phyloP scores from a whole-genome alignment of 129 eudicot species.

The Calendula officinalis region DNA sequence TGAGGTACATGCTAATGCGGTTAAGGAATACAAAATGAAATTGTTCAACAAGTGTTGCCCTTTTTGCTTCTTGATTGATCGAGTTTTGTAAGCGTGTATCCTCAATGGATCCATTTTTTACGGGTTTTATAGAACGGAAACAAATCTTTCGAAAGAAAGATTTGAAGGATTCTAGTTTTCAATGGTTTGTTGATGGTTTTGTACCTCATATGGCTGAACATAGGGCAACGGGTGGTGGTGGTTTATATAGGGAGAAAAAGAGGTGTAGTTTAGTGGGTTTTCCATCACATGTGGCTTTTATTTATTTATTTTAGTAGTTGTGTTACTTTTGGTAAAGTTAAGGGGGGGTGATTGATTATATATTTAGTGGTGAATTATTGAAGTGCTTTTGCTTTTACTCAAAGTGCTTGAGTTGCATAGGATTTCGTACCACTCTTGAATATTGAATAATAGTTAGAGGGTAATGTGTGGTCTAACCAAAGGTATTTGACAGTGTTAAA shows the following conservation, averaged over 20 bases:
- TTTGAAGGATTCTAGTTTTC: background rate
- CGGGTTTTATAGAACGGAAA: background rate
- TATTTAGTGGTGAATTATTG: slow-evolving; percentile 40
- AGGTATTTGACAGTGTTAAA: too few species aligned
- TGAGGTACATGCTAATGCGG: slow-evolving; percentile 45
- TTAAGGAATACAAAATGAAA: slow-evolving; percentile 44
- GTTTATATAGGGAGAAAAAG: slow-evolving; percentile 36
- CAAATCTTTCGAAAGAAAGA: slow-evolving; percentile 31
- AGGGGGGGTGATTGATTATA: slow-evolving; percentile 29
- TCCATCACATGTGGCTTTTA: slow-evolving; percentile 35
- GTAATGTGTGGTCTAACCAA: too few species aligned
- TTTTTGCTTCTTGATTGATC: slow-evolving; percentile 43
- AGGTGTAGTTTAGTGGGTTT: slow-evolving; percentile 27
- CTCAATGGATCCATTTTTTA: slow-evolving; percentile 35
- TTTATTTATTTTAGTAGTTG: slow-evolving; percentile 24
- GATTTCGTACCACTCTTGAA: slow-evolving; percentile 31
- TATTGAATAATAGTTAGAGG: too few species aligned
- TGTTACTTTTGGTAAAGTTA: slow-evolving; percentile 43
- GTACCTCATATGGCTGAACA: slow-evolving; percentile 34
- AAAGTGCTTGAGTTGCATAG: slow-evolving; percentile 32
- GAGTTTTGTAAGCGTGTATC: slow-evolving; percentile 34
- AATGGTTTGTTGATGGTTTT: slow-evolving; percentile 8
- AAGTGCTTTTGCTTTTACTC: slow-evolving; percentile 39
- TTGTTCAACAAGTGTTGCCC: slow-evolving; percentile 43
- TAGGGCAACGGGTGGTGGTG: slow-evolving; percentile 35